phyloP scores from a whole-genome alignment of 768 basidiomycete species.

The Boletus huronensis region DNA sequence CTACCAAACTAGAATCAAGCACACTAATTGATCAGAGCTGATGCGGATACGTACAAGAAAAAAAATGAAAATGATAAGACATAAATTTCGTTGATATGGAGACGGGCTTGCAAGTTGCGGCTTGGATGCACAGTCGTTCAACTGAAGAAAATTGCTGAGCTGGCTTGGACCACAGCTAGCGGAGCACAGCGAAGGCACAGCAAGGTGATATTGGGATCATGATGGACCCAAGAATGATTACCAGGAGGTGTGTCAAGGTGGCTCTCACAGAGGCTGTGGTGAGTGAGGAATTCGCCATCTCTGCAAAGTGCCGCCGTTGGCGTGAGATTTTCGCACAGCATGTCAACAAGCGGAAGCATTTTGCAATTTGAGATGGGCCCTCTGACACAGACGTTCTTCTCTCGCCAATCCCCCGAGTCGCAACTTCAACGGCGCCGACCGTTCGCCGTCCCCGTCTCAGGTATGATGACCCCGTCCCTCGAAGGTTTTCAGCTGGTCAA shows the following conservation, averaged over 20 bases:
- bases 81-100: constrained; percentile 16
- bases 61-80: constrained; percentile 13
- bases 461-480: neutral
- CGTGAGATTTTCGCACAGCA: neutral
- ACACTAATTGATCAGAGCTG: neutral
- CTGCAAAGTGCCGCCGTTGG: no score
- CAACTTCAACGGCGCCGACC: constrained; percentile 19
- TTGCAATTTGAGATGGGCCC: neutral
- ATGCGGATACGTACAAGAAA: constrained; percentile 7
- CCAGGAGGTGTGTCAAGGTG: neutral
- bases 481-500: no score
- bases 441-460: constrained; percentile 1
- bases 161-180: neutral
- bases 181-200: constrained; percentile 14
- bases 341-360: neutral
- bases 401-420: constrained; percentile 2
- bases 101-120: constrained; percentile 1
- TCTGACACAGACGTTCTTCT: neutral
- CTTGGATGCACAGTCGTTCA: neutral
- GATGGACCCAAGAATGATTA: neutral
- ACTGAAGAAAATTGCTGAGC: no score
- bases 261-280: neutral
- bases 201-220: neutral
- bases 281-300: neutral
- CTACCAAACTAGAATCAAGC: neutral